phyloP scores from a whole-genome alignment of 768 basidiomycete genomes.

The Wakefieldia striispora region DNA sequence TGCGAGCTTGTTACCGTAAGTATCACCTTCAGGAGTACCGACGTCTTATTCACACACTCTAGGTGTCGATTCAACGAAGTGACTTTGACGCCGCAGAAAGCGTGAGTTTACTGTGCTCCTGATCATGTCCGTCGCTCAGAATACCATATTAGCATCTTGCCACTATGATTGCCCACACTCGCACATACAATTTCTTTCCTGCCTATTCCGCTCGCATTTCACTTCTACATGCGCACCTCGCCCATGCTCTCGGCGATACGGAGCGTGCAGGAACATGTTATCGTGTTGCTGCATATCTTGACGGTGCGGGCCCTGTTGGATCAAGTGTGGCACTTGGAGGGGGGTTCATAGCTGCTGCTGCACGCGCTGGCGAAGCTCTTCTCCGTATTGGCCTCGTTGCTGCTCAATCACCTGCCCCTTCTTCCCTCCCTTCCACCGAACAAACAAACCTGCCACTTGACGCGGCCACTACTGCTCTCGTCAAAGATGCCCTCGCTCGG shows the following conservation, averaged over 20 bases:
- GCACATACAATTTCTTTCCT: constrained; percentile 54
- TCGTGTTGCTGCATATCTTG: constrained; percentile 54
- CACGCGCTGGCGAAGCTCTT: constrained; percentile 50
- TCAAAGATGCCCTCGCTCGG: constrained; percentile 27
- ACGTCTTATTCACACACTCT: not conserved
- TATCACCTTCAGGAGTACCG: not conserved
- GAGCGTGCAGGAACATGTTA: constrained; percentile 62
- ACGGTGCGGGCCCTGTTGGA: constrained; percentile 32
- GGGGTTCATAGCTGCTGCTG: constrained; percentile 46
- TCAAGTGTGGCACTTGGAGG: constrained; percentile 14
- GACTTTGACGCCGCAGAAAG: constrained; percentile 64
- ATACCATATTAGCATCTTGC: constrained; percentile 34
- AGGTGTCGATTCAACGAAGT: constrained; percentile 67
- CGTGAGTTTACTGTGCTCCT: constrained; percentile 32
- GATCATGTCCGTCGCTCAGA: not conserved
- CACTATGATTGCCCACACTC: constrained; percentile 58
- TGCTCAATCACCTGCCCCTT: not conserved
- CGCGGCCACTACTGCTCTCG: constrained; percentile 11
- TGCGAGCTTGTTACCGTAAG: constrained; percentile 68
- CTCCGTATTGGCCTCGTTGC: constrained; percentile 46
- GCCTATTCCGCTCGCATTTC: constrained; percentile 61
- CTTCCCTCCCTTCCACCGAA: not conserved
- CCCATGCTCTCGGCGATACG: constrained; percentile 58
- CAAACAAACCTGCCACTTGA: constrained; percentile 16
- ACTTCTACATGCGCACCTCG: constrained; percentile 69